Evolutionary conservation across 805 yeast species (phyloP).

Genomic region (Yamadazyma akitaensis): DNA sequence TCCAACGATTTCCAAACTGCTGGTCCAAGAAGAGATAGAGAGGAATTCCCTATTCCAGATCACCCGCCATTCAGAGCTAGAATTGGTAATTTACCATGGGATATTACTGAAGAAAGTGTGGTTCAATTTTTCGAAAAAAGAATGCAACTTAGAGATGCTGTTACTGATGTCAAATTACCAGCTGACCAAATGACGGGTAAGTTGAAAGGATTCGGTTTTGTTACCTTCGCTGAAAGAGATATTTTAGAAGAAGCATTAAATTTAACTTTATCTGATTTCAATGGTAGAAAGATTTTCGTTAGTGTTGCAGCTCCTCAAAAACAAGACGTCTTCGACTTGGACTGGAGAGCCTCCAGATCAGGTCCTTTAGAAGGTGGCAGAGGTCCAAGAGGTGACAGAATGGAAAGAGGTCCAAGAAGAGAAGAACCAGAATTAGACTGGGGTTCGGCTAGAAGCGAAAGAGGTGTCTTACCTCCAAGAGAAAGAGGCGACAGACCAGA

Average conservation of each 20-base stretch:
- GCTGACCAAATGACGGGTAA: slow-evolving; percentile 55
- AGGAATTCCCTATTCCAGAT: slow-evolving; percentile 84
- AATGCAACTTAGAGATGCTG: slow-evolving; percentile 47
- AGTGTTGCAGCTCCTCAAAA: slow-evolving; percentile 59
- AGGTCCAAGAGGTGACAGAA: slow-evolving; percentile 36
- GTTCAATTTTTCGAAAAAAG: slow-evolving; percentile 60
- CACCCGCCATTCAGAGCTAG: slow-evolving; percentile 91
- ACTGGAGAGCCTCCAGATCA: slow-evolving; percentile 39
- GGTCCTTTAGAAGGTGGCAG: slow-evolving; percentile 25
- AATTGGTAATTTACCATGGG: slow-evolving; percentile 82
- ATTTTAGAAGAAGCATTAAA: slow-evolving; percentile 50
- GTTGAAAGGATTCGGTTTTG: slow-evolving; percentile 56
- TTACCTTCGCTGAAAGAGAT: slow-evolving; percentile 46
- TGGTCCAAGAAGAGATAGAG: slow-evolving; percentile 46
- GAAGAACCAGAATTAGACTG: slow-evolving; percentile 63
- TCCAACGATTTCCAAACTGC: slow-evolving; percentile 11
- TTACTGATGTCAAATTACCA: slow-evolving; percentile 69
- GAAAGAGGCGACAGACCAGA: slow-evolving; percentile 42
- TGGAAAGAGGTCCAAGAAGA: slow-evolving; percentile 32
- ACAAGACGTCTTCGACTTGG: slow-evolving; percentile 42
- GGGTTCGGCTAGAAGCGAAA: slow-evolving; percentile 43
- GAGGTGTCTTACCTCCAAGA: slow-evolving; percentile 34
- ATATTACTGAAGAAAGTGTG: slow-evolving; percentile 62
- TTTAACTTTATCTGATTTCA: slow-evolving; percentile 42
- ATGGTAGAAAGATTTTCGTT: slow-evolving; percentile 50